Evolutionary conservation across 257 asterid genomes (phyloP).

Genomic region (Solanum stenotomum): DNA sequence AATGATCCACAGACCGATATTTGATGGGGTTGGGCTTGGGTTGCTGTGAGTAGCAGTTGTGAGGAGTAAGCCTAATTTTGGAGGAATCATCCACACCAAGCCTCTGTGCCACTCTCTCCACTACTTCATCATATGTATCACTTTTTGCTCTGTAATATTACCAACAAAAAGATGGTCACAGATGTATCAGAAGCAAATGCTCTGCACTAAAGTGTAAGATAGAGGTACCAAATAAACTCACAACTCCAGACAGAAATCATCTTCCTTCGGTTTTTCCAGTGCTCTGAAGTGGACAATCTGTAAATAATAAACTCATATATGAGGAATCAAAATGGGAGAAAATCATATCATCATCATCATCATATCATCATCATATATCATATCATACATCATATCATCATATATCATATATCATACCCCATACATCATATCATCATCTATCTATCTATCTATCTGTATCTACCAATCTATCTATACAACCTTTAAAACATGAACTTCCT

Average conservation of each 20-base stretch:
- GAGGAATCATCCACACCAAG: slow-evolving; percentile 88
- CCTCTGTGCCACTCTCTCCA: slow-evolving; percentile 78
- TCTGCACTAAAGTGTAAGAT: slow-evolving; percentile 2
- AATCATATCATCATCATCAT: background rate
- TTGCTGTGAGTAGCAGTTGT: slow-evolving; percentile 97
- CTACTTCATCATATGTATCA: slow-evolving; percentile 93
- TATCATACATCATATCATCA: too few species aligned
- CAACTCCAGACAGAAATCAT: slow-evolving; percentile 87
- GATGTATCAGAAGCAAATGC: slow-evolving; percentile 7
- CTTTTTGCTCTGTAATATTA: slow-evolving; percentile 64
- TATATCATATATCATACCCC: too few species aligned
- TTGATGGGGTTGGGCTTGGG: slow-evolving; percentile 89
- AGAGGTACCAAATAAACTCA: slow-evolving; percentile 30
- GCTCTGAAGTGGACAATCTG: slow-evolving; percentile 92
- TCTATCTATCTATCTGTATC: background rate
- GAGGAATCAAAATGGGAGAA: background rate
- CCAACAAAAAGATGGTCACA: background rate
- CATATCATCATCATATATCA: background rate
- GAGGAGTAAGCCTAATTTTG: slow-evolving; percentile 93
- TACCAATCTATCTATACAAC: background rate
- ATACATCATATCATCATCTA: background rate
- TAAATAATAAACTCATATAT: slow-evolving; percentile 2
- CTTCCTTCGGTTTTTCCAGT: slow-evolving; percentile 88
- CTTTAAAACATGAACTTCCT: background rate
- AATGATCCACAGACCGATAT: slow-evolving; percentile 78